Evolutionary conservation across 2,329 filamentous ascomycete genomes (phyloP).

Genomic region (Knufia petricola): DNA sequence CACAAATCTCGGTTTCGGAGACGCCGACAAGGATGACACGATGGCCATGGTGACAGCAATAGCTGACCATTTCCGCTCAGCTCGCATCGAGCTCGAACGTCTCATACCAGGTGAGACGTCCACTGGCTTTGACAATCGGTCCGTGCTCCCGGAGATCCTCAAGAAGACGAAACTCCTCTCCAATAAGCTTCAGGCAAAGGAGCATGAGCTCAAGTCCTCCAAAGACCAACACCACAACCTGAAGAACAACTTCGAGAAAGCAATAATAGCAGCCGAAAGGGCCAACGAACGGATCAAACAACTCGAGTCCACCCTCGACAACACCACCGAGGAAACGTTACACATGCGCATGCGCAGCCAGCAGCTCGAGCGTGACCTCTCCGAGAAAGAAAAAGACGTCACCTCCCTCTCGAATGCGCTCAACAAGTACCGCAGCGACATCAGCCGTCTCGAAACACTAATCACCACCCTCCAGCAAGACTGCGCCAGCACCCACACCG

Average conservation of each 20-base stretch:
- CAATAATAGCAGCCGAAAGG: conserved; percentile 31
- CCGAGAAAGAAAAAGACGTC: conserved; percentile 34
- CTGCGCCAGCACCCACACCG: conserved; percentile 30
- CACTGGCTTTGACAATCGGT: conserved; percentile 30
- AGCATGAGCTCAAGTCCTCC: conserved; percentile 29
- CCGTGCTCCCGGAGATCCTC: conserved; percentile 32
- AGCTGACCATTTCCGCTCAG: conserved; percentile 31
- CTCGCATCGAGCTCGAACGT: conserved; percentile 36
- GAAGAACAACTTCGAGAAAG: conserved; percentile 35
- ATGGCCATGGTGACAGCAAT: conserved; percentile 30
- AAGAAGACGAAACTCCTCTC: conserved; percentile 29
- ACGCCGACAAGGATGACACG: conserved; percentile 20
- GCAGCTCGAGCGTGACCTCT: conserved; percentile 32
- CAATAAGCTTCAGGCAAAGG: conserved; percentile 25
- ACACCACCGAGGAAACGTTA: conserved; percentile 37
- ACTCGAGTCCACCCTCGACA: conserved; percentile 32
- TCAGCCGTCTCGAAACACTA: conserved; percentile 34
- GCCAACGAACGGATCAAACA: conserved; percentile 29
- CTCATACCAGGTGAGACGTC: conserved; percentile 36
- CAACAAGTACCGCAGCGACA: conserved; percentile 35
- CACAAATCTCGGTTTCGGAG: conserved; percentile 32
- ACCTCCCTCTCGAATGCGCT: conserved; percentile 34
- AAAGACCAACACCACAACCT: conserved; percentile 32
- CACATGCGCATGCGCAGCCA: conserved; percentile 36
- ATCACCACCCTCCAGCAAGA: conserved; percentile 32